Evolutionary conservation across 306 rosid species (phyloP).

Genomic region (Senna tora): DNA sequence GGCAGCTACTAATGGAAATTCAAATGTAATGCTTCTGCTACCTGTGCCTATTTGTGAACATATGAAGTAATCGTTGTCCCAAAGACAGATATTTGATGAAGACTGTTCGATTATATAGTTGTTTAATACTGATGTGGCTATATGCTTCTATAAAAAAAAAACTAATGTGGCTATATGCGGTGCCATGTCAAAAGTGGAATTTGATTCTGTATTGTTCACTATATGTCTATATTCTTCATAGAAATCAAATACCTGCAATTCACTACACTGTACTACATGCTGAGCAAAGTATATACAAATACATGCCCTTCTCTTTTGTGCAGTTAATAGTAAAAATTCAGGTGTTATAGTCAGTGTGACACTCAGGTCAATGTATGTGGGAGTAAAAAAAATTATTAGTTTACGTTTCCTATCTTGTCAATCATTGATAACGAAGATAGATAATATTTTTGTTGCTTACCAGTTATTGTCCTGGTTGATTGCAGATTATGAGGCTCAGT

Average conservation of each 20-base stretch:
- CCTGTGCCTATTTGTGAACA: not conserved
- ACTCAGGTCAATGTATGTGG: not conserved
- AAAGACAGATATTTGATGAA: not conserved
- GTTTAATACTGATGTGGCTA: not conserved
- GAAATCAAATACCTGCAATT: not conserved
- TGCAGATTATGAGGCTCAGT: constrained; percentile 82
- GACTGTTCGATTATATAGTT: constrained; percentile 1
- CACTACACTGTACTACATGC: not conserved
- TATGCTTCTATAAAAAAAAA: too few relatives aligned
- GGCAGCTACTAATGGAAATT: constrained; percentile 47
- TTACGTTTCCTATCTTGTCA: not conserved
- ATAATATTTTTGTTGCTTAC: constrained; percentile 31
- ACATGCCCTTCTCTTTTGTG: not conserved
- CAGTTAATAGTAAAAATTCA: not conserved
- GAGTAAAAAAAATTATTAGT: not conserved
- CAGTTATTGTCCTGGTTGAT: constrained; percentile 37
- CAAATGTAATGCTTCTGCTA: constrained; percentile 51
- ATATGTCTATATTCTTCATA: not conserved
- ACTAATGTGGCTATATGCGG: not conserved
- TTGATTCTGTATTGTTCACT: constrained; percentile 5
- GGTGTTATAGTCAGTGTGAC: not conserved
- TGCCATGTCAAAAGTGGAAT: not conserved
- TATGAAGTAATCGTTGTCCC: not conserved
- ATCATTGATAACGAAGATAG: not conserved
- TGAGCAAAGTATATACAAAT: not conserved